Percentiles rank a stretch among this genome's conserved stretches.
Conservation (phyloP, 495 filamentous ascomycete species). For the Daldinia childiae region DNA sequence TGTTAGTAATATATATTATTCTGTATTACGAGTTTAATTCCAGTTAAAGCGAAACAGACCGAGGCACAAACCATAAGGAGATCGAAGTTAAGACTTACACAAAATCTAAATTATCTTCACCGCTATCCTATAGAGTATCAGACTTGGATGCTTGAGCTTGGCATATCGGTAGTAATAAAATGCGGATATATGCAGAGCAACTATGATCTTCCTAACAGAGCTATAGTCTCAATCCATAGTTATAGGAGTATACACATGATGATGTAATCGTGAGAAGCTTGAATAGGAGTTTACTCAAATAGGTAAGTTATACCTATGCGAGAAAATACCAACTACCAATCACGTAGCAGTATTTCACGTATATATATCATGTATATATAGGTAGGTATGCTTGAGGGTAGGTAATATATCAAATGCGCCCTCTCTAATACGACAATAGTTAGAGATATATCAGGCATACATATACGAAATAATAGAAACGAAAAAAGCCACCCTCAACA, state of each 20-base stretch:
- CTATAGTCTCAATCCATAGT: background rate
- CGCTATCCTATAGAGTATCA: conserved; percentile 36
- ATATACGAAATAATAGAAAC: background rate
- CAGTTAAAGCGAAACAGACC: background rate
- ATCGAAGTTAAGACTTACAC: background rate
- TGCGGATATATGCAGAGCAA: background rate
- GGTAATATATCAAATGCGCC: background rate
- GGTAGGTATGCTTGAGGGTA: too few species aligned
- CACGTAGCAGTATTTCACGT: background rate
- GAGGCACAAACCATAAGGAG: background rate
- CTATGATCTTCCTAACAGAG: background rate
- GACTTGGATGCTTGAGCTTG: background rate
- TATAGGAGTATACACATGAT: background rate
- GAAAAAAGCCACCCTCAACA: background rate
- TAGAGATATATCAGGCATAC: background rate
- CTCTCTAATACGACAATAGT: background rate
- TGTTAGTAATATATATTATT: conserved; percentile 26
- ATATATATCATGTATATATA: background rate
- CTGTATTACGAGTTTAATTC: background rate
- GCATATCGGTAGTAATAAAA: background rate
- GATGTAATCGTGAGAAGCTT: conserved; percentile 1
- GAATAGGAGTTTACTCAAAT: background rate
- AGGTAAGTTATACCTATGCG: background rate
- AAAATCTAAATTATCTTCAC: conserved; percentile 17
- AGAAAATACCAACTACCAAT: background rate